A percentile compares a stretch with the other conserved stretches of the same genome.
Conservation (phyloP, 805 yeast genomes). For the Pichia deserticola region DNA sequence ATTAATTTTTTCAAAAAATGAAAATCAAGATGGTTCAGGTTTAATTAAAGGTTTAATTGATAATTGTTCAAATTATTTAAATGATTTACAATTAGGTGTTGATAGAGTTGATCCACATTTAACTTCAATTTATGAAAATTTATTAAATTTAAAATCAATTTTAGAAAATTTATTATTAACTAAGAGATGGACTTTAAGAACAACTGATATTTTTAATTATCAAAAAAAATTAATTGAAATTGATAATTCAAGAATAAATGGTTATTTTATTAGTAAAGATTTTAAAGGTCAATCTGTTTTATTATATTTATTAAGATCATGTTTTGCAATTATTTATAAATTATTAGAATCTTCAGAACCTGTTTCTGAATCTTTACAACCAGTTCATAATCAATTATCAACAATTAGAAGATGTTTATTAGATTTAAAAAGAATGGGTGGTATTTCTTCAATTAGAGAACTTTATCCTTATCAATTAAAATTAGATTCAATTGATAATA, state of each 20-base stretch:
- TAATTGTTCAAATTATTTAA: conserved; percentile 70
- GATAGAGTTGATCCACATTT: conserved; percentile 43
- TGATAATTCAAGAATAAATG: conserved; percentile 63
- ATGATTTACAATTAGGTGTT: conserved; percentile 52
- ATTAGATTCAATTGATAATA: conserved; percentile 79
- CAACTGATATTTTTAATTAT: conserved; percentile 83
- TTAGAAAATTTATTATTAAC: conserved; percentile 82
- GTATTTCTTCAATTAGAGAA: conserved; percentile 79
- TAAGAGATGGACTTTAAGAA: conserved; percentile 95
- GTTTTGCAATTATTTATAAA: conserved; percentile 86
- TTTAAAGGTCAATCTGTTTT: conserved; percentile 53
- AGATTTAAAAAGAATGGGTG: conserved; percentile 90
- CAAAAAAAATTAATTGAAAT: conserved; percentile 67
- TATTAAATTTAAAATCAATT: conserved; percentile 59
- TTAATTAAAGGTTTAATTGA: conserved; percentile 71
- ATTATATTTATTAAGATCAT: conserved; percentile 76
- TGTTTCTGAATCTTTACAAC: conserved; percentile 87
- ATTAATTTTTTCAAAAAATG: conserved; percentile 11
- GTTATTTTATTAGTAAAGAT: conserved; percentile 38
- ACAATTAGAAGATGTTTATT: conserved; percentile 86
- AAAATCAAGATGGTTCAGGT: conserved; percentile 30
- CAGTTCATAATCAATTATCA: conserved; percentile 85
- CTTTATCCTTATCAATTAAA: conserved; percentile 94
- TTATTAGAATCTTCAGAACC: conserved; percentile 90
- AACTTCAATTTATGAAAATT: conserved; percentile 51